These are phyloP conservation scores for Sabuloglossum arenarium DNA, from an alignment of 495 filamentous ascomycete genomes.

Conservation along the genomic window DNA sequence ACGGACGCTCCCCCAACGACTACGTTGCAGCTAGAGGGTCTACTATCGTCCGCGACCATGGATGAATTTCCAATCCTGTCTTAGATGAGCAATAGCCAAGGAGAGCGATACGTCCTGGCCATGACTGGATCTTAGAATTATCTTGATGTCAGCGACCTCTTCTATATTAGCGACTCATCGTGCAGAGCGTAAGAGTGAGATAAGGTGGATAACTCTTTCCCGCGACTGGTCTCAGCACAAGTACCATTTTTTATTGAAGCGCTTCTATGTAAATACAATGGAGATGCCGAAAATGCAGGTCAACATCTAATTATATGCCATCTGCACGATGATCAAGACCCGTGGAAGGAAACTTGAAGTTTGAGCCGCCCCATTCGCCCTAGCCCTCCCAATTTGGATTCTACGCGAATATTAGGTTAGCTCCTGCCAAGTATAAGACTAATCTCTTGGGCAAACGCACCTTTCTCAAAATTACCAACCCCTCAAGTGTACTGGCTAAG, in stretches of 20 bases:
- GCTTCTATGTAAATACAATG: conserved; percentile 1
- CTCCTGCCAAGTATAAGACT: not conserved
- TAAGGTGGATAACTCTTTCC: not conserved
- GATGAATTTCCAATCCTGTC: not conserved
- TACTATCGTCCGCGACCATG: not conserved
- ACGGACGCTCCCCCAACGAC: not conserved
- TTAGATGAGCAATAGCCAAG: not conserved
- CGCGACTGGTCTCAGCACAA: not conserved
- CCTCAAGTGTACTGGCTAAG: conserved; percentile 77
- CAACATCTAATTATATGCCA: not conserved
- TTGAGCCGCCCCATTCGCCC: conserved; percentile 12
- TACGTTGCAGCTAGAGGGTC: not conserved
- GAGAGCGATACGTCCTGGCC: too few relatives aligned
- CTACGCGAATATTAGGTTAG: conserved; percentile 18
- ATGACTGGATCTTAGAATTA: not conserved
- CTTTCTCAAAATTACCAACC: conserved; percentile 90
- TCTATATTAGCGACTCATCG: not conserved
- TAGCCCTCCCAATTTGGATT: conserved; percentile 33
- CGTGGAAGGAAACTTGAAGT: not conserved
- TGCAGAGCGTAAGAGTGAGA: too few relatives aligned
- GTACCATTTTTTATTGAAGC: not conserved
- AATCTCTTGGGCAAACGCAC: conserved; percentile 23
- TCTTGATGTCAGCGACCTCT: not conserved
- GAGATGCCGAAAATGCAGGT: not conserved
- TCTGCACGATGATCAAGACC: not conserved